Conservation (phyloP, 495 filamentous ascomycete genomes). For the Penicillium steckii region DNA sequence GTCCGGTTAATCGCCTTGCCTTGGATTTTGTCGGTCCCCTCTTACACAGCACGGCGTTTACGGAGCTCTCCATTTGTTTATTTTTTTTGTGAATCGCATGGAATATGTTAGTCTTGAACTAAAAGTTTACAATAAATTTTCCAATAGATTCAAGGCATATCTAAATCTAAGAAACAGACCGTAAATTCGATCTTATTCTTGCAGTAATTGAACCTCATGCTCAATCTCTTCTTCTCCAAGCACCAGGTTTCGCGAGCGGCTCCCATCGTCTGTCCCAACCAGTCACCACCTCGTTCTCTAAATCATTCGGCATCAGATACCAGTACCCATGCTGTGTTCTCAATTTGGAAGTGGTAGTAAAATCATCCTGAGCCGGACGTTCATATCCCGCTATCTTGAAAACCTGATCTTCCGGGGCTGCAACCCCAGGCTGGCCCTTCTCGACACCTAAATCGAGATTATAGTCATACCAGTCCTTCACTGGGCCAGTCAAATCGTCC, state of each 20-base stretch:
- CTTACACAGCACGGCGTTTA: slow-evolving; percentile 31
- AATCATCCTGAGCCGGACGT: slow-evolving; percentile 32
- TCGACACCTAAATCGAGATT: slow-evolving; percentile 20
- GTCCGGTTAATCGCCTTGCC: background rate
- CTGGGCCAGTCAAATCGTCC: slow-evolving; percentile 37
- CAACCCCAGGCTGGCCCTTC: slow-evolving; percentile 2
- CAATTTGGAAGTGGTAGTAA: slow-evolving; percentile 33
- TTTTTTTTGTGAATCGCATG: slow-evolving; percentile 11
- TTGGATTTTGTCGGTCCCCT: background rate
- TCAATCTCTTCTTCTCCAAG: slow-evolving; percentile 34
- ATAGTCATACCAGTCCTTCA: slow-evolving; percentile 34
- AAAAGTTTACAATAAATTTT: slow-evolving; percentile 17
- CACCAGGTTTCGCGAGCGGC: slow-evolving; percentile 24
- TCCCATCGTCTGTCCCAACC: slow-evolving; percentile 43
- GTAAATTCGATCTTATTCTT: too few relatives aligned
- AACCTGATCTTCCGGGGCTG: slow-evolving; percentile 2
- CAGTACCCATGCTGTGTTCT: slow-evolving; percentile 35
- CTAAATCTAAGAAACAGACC: background rate
- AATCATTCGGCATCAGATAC: slow-evolving; percentile 14
- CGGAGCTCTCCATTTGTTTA: slow-evolving; percentile 24
- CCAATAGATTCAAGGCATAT: too few relatives aligned
- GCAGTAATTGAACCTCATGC: too few relatives aligned
- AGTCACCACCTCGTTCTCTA: slow-evolving; percentile 20
- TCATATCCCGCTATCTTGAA: slow-evolving; percentile 43
- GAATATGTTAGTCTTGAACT: slow-evolving; percentile 13